A percentile compares a stretch with the other conserved stretches of the same genome.
Conservation (phyloP, 2,329 filamentous ascomycete genomes). For the Aspergillus floridensis region DNA sequence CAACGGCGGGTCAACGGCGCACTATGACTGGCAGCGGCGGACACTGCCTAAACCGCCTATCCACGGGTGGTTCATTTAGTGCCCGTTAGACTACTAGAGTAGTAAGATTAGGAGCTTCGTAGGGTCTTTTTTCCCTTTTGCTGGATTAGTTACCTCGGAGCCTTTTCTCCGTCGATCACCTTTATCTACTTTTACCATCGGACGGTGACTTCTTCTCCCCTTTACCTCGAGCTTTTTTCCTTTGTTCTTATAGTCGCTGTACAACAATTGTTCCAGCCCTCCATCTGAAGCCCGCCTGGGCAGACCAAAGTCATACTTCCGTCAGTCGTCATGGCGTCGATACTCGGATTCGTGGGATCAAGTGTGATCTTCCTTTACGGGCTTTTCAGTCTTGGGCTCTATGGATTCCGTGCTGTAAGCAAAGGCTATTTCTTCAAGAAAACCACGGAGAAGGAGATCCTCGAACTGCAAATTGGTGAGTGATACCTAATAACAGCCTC, state of each 20-base stretch:
- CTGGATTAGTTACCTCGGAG: background rate
- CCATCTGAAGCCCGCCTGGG: background rate
- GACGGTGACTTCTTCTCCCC: background rate
- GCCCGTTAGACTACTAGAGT: background rate
- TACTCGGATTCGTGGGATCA: constrained; percentile 20
- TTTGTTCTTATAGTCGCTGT: background rate
- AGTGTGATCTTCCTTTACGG: constrained; percentile 17
- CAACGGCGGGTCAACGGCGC: background rate
- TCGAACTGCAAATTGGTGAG: constrained; percentile 44
- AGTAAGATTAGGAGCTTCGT: too few species aligned
- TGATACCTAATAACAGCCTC: background rate
- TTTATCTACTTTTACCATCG: background rate
- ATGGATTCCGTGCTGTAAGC: constrained; percentile 38
- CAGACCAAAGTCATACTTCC: background rate
- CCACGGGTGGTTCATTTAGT: background rate
- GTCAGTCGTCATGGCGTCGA: constrained; percentile 20
- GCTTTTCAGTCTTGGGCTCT: constrained; percentile 10
- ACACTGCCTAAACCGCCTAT: background rate
- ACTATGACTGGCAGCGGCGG: background rate
- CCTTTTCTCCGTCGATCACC: background rate
- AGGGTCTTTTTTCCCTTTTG: too few species aligned
- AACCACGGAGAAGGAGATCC: constrained; percentile 38
- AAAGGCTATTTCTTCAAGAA: constrained; percentile 39
- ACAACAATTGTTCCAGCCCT: background rate
- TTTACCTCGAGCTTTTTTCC: background rate